Evolutionary conservation across 2,329 filamentous ascomycete species (phyloP).

Genomic region (Diaporthe nobilis): DNA sequence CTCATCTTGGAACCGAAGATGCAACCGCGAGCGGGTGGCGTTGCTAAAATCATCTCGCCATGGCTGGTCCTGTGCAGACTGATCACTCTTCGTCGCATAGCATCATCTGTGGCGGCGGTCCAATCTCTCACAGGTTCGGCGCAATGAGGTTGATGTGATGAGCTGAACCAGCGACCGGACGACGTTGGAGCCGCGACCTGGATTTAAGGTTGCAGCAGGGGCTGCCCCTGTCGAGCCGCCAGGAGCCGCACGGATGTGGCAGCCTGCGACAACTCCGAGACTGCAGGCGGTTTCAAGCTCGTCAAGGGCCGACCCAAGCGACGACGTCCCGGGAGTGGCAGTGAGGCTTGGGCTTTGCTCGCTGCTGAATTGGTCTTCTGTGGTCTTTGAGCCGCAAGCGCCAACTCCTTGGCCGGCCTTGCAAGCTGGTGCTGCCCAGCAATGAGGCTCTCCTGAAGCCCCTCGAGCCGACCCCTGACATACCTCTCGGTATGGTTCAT

Average conservation of each 20-base stretch:
- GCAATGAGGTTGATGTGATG: slow-evolving; percentile 26
- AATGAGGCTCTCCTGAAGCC: slow-evolving; percentile 11
- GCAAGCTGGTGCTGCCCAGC: not conserved
- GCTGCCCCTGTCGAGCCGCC: slow-evolving; percentile 14
- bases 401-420: slow-evolving; percentile 1
- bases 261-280: slow-evolving; percentile 42
- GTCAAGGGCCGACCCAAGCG: slow-evolving; percentile 23
- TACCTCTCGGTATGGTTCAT: slow-evolving; percentile 20
- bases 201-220: slow-evolving; percentile 51
- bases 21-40: not conserved
- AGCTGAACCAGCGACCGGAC: slow-evolving; percentile 46
- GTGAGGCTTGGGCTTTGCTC: not conserved
- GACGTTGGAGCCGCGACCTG: slow-evolving; percentile 45
- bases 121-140: not conserved
- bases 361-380: not conserved
- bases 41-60: not conserved
- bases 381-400: not conserved
- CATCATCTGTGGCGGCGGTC: slow-evolving; percentile 9
- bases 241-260: slow-evolving; percentile 39
- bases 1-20: not conserved
- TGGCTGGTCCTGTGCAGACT: slow-evolving; percentile 2
- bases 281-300: slow-evolving; percentile 40
- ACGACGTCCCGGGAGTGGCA: slow-evolving; percentile 7
- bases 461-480: not conserved
- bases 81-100: slow-evolving; percentile 21